Evolutionary conservation across 148 eudicot genomes (phyloP).

Genomic region (Dysphania ambrosioides): DNA sequence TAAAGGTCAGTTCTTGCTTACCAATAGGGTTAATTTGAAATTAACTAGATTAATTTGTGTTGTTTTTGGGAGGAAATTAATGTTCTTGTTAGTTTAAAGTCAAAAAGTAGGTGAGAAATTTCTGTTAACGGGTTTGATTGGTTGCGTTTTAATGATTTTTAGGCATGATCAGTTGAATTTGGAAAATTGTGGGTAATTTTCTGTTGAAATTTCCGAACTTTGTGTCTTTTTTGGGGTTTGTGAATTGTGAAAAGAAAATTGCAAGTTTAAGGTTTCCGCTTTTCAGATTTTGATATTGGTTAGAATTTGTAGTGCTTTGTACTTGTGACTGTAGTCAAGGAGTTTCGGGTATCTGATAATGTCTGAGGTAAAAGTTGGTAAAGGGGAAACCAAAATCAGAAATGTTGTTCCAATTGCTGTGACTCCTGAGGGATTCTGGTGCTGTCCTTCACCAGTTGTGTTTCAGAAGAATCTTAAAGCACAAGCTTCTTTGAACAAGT

Average conservation of each 20-base stretch:
- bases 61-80: no score
- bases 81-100: slow-evolving; percentile 3
- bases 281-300: slow-evolving; percentile 16
- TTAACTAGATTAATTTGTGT: neutral
- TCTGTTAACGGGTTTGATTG: slow-evolving; percentile 10
- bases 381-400: slow-evolving; percentile 59
- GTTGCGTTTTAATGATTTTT: neutral
- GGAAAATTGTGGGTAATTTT: slow-evolving; percentile 4
- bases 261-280: neutral
- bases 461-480: slow-evolving; percentile 63
- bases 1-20: slow-evolving; percentile 18
- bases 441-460: slow-evolving; percentile 80
- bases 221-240: neutral
- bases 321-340: neutral
- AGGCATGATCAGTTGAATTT: slow-evolving; percentile 18
- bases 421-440: slow-evolving; percentile 96
- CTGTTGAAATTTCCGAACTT: neutral
- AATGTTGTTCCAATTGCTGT: slow-evolving; percentile 94
- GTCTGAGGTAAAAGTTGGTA: slow-evolving; percentile 59
- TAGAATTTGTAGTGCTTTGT: neutral
- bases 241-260: neutral
- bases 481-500: slow-evolving; percentile 47
- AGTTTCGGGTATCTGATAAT: no score
- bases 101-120: slow-evolving; percentile 13
- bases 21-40: neutral